A percentile compares a stretch with the other conserved stretches of the same genome.
These are phyloP conservation scores for Trametes cinnabarina DNA, from an alignment of 768 basidiomycete genomes.

Conservation along the genomic window DNA sequence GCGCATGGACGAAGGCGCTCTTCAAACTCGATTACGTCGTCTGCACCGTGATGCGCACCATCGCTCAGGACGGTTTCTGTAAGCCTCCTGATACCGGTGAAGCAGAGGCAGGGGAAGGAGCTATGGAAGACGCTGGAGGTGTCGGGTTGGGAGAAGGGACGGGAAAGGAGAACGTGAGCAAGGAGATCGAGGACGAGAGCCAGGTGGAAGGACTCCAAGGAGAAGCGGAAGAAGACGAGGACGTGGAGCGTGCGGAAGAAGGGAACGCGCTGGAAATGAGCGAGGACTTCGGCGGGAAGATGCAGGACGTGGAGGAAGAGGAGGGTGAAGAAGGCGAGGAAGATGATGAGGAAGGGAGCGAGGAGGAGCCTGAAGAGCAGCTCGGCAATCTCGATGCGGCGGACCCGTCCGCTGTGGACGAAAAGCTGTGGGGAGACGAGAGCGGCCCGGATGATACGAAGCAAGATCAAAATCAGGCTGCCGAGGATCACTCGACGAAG, in stretches of 20 bases:
- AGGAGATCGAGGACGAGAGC: conserved; percentile 93
- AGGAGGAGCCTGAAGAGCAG: conserved; percentile 76
- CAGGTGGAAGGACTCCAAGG: conserved; percentile 92
- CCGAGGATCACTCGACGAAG: conserved; percentile 58
- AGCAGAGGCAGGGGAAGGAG: conserved; percentile 45
- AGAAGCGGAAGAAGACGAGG: conserved; percentile 50
- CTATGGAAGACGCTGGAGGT: conserved; percentile 56
- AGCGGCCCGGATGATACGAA: conserved; percentile 51
- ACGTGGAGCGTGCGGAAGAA: conserved; percentile 49
- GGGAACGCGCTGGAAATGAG: conserved; percentile 88
- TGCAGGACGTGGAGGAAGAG: conserved; percentile 80
- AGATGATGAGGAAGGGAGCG: conserved; percentile 49
- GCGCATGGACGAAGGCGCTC: conserved; percentile 67
- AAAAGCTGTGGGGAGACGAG: conserved; percentile 97
- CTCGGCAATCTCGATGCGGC: conserved; percentile 77
- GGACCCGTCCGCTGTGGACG: conserved; percentile 85
- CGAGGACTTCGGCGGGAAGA: conserved; percentile 81
- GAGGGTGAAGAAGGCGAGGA: conserved; percentile 47
- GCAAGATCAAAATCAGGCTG: conserved; percentile 52
- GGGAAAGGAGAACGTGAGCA: conserved; percentile 85
- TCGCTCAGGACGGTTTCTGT: conserved; percentile 90
- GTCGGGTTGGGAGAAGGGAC: conserved; percentile 85
- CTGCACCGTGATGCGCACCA: conserved; percentile 65
- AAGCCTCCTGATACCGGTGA: conserved; percentile 76
- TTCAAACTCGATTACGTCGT: conserved; percentile 85